phyloP scores from a whole-genome alignment of 2,329 filamentous ascomycete genomes.

The Nigrograna mackinnonii region DNA sequence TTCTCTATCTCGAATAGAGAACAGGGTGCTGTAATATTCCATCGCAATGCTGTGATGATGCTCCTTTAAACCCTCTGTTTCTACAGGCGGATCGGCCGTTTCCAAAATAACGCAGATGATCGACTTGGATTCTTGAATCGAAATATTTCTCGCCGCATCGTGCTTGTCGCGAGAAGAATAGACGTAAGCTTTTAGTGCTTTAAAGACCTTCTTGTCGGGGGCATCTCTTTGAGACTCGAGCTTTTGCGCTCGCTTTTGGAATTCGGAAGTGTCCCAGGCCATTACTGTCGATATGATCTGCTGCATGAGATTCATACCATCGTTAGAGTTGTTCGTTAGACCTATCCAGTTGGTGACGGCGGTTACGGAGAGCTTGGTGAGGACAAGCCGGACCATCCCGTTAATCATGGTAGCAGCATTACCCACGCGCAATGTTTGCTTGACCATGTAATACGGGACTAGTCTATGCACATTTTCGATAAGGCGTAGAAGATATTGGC shows the following conservation, averaged over 20 bases:
- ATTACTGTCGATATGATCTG: slow-evolving; percentile 74
- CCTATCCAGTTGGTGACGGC: slow-evolving; percentile 81
- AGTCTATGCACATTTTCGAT: slow-evolving; percentile 71
- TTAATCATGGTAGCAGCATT: slow-evolving; percentile 84
- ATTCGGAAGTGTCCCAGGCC: slow-evolving; percentile 72
- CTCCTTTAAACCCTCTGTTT: slow-evolving; percentile 55
- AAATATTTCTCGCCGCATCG: slow-evolving; percentile 61
- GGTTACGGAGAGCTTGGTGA: slow-evolving; percentile 77
- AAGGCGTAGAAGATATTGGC: slow-evolving; percentile 72
- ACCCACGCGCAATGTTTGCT: slow-evolving; percentile 73
- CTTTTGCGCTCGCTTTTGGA: slow-evolving; percentile 66
- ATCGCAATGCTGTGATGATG: slow-evolving; percentile 66
- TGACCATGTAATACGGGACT: slow-evolving; percentile 71
- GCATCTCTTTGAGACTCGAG: slow-evolving; percentile 65
- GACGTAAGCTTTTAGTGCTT: slow-evolving; percentile 63
- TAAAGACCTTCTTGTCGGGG: slow-evolving; percentile 64
- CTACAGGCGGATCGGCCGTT: slow-evolving; percentile 47
- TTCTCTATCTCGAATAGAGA: slow-evolving; percentile 74
- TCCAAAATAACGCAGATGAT: slow-evolving; percentile 71
- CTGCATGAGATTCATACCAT: slow-evolving; percentile 81
- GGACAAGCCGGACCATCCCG: slow-evolving; percentile 70
- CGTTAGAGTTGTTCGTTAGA: slow-evolving; percentile 69
- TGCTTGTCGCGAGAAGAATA: slow-evolving; percentile 59
- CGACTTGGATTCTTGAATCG: slow-evolving; percentile 58
- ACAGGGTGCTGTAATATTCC: slow-evolving; percentile 71